Evolutionary conservation across 1,284 basidiomycete species (phyloP).

Genomic region (Tilletia walkeri): DNA sequence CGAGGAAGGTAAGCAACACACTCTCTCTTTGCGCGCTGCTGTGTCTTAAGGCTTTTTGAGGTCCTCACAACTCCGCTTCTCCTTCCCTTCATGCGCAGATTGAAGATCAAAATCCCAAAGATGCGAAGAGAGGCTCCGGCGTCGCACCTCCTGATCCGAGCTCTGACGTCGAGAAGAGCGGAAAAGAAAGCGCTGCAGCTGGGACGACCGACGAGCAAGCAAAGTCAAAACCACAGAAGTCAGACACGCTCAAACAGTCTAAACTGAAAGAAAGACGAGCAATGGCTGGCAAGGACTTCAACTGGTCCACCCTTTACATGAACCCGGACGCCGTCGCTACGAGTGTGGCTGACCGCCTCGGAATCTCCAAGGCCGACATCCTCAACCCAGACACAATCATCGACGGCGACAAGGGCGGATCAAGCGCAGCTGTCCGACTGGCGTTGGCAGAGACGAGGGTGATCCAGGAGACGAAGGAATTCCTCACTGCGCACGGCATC

Average conservation of each 20-base stretch:
- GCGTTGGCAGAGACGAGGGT: slow-evolving; percentile 94
- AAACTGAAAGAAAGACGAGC: slow-evolving; percentile 69
- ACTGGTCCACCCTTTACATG: slow-evolving; percentile 96
- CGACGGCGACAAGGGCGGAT: slow-evolving; percentile 48
- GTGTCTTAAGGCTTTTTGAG: too few relatives aligned
- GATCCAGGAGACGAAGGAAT: slow-evolving; percentile 89
- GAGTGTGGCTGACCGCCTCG: slow-evolving; percentile 77
- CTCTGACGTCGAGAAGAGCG: slow-evolving; percentile 66
- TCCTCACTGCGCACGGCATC: slow-evolving; percentile 64
- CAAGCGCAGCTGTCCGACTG: slow-evolving; percentile 75
- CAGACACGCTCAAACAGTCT: slow-evolving; percentile 61
- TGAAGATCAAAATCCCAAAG: slow-evolving; percentile 16
- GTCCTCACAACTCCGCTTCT: too few relatives aligned
- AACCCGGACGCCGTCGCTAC: slow-evolving; percentile 87
- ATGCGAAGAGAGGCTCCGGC: slow-evolving; percentile 21
- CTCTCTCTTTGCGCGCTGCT: too few relatives aligned
- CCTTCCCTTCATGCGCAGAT: background rate
- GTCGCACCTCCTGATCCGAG: slow-evolving; percentile 56
- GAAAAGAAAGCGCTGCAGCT: slow-evolving; percentile 25
- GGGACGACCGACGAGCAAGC: background rate
- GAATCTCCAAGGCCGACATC: slow-evolving; percentile 79
- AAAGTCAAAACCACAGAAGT: background rate
- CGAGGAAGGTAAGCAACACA: slow-evolving; percentile 60
- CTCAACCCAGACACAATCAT: slow-evolving; percentile 61
- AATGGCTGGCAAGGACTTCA: slow-evolving; percentile 77